Evolutionary conservation across 192 early-diverging fungal genomes (phyloP).

Genomic region (Backusella luteola): DNA sequence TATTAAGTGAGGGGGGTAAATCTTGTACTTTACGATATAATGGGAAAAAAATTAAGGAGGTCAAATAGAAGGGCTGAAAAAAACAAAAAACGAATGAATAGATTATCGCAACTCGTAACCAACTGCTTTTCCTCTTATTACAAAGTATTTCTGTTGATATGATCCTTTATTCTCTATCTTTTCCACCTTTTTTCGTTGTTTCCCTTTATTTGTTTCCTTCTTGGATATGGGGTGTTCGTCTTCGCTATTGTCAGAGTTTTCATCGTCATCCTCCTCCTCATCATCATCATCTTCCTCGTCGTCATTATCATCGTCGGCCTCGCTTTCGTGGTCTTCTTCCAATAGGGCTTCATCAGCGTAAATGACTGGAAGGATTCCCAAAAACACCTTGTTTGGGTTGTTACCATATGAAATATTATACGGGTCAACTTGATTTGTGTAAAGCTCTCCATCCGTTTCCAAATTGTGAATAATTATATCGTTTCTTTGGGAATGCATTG

Average conservation of each 20-base stretch:
- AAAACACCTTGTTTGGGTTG: not conserved
- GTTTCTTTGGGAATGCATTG: not conserved
- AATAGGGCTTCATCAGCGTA: not conserved
- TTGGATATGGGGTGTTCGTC: not conserved
- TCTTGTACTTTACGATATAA: not conserved
- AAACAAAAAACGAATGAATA: not conserved
- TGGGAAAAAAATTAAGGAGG: not conserved
- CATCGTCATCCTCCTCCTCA: not conserved
- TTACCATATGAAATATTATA: not conserved
- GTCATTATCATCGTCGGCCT: not conserved
- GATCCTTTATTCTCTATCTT: not conserved
- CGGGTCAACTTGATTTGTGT: not conserved
- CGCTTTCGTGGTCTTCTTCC: not conserved
- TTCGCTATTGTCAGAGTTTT: not conserved
- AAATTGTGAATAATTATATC: not conserved
- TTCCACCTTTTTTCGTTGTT: not conserved
- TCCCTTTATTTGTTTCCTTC: not conserved
- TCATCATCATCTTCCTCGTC: not conserved
- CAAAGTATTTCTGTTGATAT: not conserved
- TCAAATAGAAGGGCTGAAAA: not conserved
- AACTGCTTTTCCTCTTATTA: not conserved
- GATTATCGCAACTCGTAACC: not conserved
- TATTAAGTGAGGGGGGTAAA: too few species aligned
- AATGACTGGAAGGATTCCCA: not conserved
- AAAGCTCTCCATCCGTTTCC: not conserved